Base-by-base conservation (phyloP, 306 rosid species). In the Lathyrus sativus region DNA sequence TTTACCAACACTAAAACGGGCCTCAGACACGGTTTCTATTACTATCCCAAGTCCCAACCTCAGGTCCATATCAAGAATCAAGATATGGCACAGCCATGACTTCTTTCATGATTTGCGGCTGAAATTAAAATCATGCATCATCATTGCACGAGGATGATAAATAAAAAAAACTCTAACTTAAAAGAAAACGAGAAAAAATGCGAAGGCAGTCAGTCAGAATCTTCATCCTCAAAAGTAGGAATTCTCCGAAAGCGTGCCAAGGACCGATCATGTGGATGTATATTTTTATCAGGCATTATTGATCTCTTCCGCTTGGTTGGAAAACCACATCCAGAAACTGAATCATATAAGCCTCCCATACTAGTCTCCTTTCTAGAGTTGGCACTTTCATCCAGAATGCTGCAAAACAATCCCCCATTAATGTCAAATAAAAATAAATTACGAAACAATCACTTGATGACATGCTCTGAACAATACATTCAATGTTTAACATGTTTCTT, bases 301-400 rank as follows among this genome's bases (percentile, higher is more conserved):
- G 96, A 93, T 83, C 98, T 84, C 77, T 78, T 90, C 53, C 24
- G 82, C 85, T 79, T 88, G 14, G 74, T 74, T 6, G 65, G 51
- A 80, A 93, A 90, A 3, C 97, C 96, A 31, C 67, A 79, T n/a
- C 85, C 91, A 65, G 89, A 80, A 74, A 90, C 76, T 26, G 96
- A 85, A 69, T 83, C 88, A 53, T 77, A 80, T 61, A 93, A 82
- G 81, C 79, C 72, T 50, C 97, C 98, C 90, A 86, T 77, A 81
- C 78, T 72, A 87, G 85, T 81, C 18, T 90, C 85, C 77, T 82
- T 88, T 50, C 78, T 86, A 44, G 77, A 31, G 68, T 73, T 83
- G 50, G 42, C 75, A 67, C 15, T 79, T 80, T 86, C 96, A 61
- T 78, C 70, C 41, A 26, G 55, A 57, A 82, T 75, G 33, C 98